Percentiles rank a stretch among this genome's conserved stretches.
Conservation (phyloP, 768 basidiomycete species). For the Macrolepiota fuliginosa region DNA sequence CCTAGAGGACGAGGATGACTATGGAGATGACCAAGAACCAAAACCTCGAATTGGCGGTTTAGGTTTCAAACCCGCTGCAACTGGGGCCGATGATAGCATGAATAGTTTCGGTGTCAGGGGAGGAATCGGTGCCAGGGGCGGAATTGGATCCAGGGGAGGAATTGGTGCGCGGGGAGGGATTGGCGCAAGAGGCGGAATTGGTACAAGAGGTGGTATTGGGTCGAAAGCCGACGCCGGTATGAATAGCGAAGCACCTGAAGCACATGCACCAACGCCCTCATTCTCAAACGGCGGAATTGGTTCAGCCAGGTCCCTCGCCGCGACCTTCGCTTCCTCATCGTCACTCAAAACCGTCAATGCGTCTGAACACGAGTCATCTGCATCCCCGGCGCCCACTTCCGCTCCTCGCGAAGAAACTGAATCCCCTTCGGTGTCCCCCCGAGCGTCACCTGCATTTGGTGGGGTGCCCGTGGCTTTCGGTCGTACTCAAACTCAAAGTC, state of each 20-base stretch:
- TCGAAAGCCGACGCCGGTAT: slow-evolving; percentile 2
- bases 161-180: slow-evolving; percentile 3
- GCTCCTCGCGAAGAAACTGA: background rate
- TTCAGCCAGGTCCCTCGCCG: slow-evolving; percentile 20
- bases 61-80: slow-evolving; percentile 27
- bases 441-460: slow-evolving; percentile 9
- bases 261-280: slow-evolving; percentile 19
- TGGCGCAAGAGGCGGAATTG: slow-evolving; percentile 11
- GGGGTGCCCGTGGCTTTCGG: slow-evolving; percentile 43
- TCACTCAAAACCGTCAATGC: slow-evolving; percentile 12
- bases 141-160: slow-evolving; percentile 8
- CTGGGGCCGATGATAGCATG: background rate
- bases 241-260: background rate
- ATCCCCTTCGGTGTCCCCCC: background rate
- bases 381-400: slow-evolving; percentile 7
- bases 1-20: slow-evolving; percentile 48
- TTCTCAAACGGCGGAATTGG: slow-evolving; percentile 44
- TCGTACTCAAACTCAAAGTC: slow-evolving; percentile 19
- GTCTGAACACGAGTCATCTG: slow-evolving; percentile 14
- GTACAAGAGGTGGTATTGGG: slow-evolving; percentile 18
- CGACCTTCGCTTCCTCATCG: slow-evolving; percentile 15
- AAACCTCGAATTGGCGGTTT: slow-evolving; percentile 45
- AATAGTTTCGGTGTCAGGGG: slow-evolving; percentile 12
- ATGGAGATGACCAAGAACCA: slow-evolving; percentile 31
- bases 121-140: slow-evolving; percentile 31